Conservation (phyloP, 1,139 yeast species). For the Protomyces gravidus region DNA sequence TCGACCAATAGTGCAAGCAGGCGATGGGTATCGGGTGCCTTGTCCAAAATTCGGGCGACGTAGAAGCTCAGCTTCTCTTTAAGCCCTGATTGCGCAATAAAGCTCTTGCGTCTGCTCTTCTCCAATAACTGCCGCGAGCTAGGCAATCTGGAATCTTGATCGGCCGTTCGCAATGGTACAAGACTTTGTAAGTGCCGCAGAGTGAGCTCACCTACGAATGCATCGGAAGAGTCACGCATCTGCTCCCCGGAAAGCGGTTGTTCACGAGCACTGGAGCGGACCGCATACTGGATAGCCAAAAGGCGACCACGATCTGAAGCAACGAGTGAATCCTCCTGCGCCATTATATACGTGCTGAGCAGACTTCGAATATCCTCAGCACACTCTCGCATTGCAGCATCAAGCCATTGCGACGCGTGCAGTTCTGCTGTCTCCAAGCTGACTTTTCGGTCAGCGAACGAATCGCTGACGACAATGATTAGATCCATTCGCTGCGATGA, state of each 20-base stretch:
- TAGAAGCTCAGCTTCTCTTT: conserved; percentile 34
- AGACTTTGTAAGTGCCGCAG: conserved; percentile 12
- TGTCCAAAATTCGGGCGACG: conserved; percentile 33
- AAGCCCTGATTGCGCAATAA: conserved; percentile 32
- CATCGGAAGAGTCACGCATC: conserved; percentile 13
- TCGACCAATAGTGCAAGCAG: conserved; percentile 47
- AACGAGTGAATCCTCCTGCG: conserved; percentile 1
- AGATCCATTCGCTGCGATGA: conserved; percentile 45
- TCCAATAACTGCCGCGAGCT: conserved; percentile 1
- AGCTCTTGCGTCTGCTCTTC: conserved; percentile 25
- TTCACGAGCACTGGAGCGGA: conserved; percentile 4
- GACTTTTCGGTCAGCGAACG: conserved; percentile 8
- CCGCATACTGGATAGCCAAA: conserved; percentile 14
- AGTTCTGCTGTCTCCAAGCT: conserved; percentile 7
- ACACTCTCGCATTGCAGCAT: conserved; percentile 20
- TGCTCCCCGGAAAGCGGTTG: conserved; percentile 1
- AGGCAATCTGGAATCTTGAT: background rate
- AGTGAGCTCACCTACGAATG: conserved; percentile 17
- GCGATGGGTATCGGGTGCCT: conserved; percentile 30
- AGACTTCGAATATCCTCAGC: conserved; percentile 14
- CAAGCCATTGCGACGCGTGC: conserved; percentile 7
- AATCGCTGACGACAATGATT: conserved; percentile 12
- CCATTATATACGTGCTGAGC: conserved; percentile 9
- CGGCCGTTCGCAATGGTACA: background rate
- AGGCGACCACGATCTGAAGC: conserved; percentile 12